Evolutionary conservation across 768 basidiomycete genomes (phyloP), one percentile per base, ranked within the genome.

Genomic region (Lentinula sp.): DNA sequence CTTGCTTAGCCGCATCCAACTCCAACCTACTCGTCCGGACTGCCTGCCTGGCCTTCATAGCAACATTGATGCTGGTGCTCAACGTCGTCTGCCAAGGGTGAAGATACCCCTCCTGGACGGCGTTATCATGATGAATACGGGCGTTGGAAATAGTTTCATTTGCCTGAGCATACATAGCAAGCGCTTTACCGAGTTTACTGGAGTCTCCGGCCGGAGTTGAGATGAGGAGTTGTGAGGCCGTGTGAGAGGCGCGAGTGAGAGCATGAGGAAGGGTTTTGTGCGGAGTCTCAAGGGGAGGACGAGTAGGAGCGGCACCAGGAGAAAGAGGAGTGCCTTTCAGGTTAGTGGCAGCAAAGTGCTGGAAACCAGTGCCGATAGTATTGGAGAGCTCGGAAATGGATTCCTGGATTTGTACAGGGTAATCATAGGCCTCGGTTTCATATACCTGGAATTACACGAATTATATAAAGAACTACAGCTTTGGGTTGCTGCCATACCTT

Each of bases 211-310:
- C 78, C 3, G 78, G 48, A 43, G 50, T 71, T 0, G 78, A 76
- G 2, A 66, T 74, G 35, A 90, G 68, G 10, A 76, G 73, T 5
- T 71, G 71, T 2, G 85, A 81, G 0, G 86, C 91, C 8, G 76
- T 69, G 41, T 84, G 81, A 0, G 95, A 85, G 0, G 95, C 88
- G 55, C 97, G 89, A 18, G 87, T 82, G 57, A 98, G 84, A 0
- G 97, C 96, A 67, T 98, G 97, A 0, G 97, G 93, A 57, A 98
- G 88, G 0, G 97, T 98, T 85, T 98, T 98, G 79, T 95, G 94
- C 67, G 88, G 88, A 32, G 77, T 70, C 2, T 77, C 74, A 23
- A 84, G 80, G 1, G 84, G 78, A 0, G 85, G 73, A 48, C 84
- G 68, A 18, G 87, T 84, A 3, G 82, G 74, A 16, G 93, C 91